A percentile compares a stretch with the other conserved stretches of the same genome.
phyloP scores from a whole-genome alignment of 2,329 filamentous ascomycete genomes.

The Hysterium pulicare region DNA sequence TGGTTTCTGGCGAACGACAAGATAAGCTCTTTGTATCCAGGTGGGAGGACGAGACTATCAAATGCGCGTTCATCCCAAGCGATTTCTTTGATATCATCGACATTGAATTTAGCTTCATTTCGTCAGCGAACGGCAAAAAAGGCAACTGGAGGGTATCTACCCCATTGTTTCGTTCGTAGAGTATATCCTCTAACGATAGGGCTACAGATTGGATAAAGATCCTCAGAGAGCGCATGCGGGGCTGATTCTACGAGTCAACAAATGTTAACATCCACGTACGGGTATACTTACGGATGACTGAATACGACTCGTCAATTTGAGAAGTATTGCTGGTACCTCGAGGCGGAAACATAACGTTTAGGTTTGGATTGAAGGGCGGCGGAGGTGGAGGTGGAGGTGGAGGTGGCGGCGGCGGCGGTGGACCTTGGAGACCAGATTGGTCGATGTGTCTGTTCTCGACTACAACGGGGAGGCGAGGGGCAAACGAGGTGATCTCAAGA shows the following conservation, averaged over 20 bases:
- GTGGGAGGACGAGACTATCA: conserved; percentile 24
- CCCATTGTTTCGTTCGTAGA: conserved; percentile 32
- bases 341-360: too few relatives aligned
- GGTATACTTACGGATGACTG: too few relatives aligned
- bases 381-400: conserved; percentile 4
- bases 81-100: conserved; percentile 24
- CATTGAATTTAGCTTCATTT: conserved; percentile 16
- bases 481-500: conserved; percentile 11
- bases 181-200: conserved; percentile 28
- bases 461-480: conserved; percentile 6
- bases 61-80: conserved; percentile 28
- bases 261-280: too few relatives aligned
- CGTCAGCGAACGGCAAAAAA: conserved; percentile 3
- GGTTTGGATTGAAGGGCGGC: background rate
- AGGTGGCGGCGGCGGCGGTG: background rate
- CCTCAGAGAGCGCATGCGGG: conserved; percentile 12
- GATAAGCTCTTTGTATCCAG: conserved; percentile 26
- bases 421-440: background rate
- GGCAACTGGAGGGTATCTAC: conserved; percentile 9
- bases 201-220: conserved; percentile 20
- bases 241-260: conserved; percentile 5
- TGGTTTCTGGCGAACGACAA: conserved; percentile 24
- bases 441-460: conserved; percentile 1
- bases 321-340: too few relatives aligned
- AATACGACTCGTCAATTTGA: too few relatives aligned